Base-by-base conservation (phyloP, 176 grass and related monocot species). In the Carex kokanica region DNA sequence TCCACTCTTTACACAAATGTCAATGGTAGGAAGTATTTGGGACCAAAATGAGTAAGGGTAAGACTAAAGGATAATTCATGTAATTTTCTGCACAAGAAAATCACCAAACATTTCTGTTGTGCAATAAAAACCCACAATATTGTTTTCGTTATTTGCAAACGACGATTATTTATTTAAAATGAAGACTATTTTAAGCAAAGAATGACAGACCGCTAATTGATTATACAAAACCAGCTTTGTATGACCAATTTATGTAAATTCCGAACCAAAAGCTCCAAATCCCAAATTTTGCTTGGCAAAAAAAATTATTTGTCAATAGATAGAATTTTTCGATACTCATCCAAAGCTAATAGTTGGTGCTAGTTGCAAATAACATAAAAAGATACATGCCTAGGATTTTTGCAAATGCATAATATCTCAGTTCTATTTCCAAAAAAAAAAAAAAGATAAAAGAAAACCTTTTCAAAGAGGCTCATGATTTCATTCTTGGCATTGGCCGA, bases 401-500 rank as follows among this genome's bases (percentile, higher is more conserved):
- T 55, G 49, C 36, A 77, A 32, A 77, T 77, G 12, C 47, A 56
- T 7, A 12, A 32, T 17, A 31, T 77, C 72, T 77, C 25, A 17
- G 13, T 77, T 56, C 23, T 31, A 77, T 77, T 55, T 55, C 23
- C 23, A 56, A 52, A 31, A 56, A 75, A 29, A 23, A 32, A 24
- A 25, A 34, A 24, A 32, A 78, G 24, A 24, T 17, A 21, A 60
- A 38, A 60, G 31, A 82, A 64, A 79, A 99, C 97, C 97, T 99
- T 99, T 91, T 99, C 97, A 85, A 99, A 99, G 78, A 99, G 90
- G 80, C 91, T 93, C 97, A 99, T 96, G 62, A 96, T 99, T 60
- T 99, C 93, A 64, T 89, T 99, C 81, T 96, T 96, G 3, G 45
- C 77, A 80, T 88, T n/a, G n/a, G n/a, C n/a, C n/a, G n/a, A n/a